Evolutionary conservation across 192 early-diverging fungal genomes (phyloP), one percentile per base, ranked within the genome.

Genomic region (Geranomyces variabilis): DNA sequence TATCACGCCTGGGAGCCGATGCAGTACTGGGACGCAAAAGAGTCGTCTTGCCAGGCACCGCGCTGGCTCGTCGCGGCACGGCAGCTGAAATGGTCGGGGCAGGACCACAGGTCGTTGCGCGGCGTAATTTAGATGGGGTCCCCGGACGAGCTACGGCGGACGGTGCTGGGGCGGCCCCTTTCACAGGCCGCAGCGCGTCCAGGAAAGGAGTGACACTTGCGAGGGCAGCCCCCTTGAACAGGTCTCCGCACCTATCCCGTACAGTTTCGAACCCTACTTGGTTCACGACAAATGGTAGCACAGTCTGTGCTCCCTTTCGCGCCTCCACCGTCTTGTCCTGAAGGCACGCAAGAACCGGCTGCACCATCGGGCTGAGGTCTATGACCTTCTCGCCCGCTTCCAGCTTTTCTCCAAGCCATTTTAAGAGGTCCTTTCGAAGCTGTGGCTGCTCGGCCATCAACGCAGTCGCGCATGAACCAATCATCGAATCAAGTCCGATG

Each of bases 251-350:
- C 56, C 86, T 90, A 10, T 88, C 79, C n/a, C 88, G 76, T 1
- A 97, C 86, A 0, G 78, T 68, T 62, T 91, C 90, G 53, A 88
- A 89, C 0, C 94, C 93, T 10, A 90, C 92, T 70, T 77, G 86
- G 1, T 70, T 71, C 26, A 94, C 88, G 10, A 95, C 70, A 24
- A 86, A 82, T 14, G 80, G 81, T 45, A 99, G 77, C 44, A 90
- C 84, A 1, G 80, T 74, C 53, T 92, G 89, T 0, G 94, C 94
- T 13, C 85, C 83, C 70, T 96, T 96, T 47, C 97, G 90, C 17
- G 97, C 95, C 17, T 96, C 95, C 1, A 83, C 81, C 62, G 90
- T 93, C 33, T 91, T 89, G 73, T 99, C 97, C 74, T 95, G 93
- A 55, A 97, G 66, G 69, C 93, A 95, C 4, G 88, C 78, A 17